Evolutionary conservation across 1,284 basidiomycete genomes (phyloP), one percentile per base, ranked within the genome.

Genomic region (Malassezia yamatoensis): DNA sequence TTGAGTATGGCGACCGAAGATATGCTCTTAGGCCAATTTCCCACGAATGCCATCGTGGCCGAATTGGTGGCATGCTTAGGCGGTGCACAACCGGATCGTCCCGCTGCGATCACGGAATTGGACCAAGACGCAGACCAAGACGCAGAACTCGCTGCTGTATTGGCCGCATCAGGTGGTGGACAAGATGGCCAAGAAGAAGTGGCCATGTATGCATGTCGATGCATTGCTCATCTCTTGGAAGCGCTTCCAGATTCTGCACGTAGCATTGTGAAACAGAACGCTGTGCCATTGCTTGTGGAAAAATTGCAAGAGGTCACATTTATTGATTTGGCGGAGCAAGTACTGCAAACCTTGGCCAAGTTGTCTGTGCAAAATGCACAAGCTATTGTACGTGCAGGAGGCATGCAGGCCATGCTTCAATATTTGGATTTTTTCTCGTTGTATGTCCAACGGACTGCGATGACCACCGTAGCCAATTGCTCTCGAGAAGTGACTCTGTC

Each of bases 1-100:
- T 83, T 98, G 53, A 88, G 88, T 61, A 91, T 98, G 77, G 90
- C 88, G 76, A 96, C 90, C 7, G 93, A 98, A 77, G 94, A 98
- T 75, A 96, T 90, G 0, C 80, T 99, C 40, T 87, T 88, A 13
- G 90, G 90, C 42, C 93, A 87, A 36, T 93, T 98, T 78, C 88
- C 88, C 62, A 85, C 90, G 29, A 89, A 93, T 67, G 82, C 85
- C 13, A 96, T 90, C 73, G 88, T 93, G 40, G 83, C 85, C 64
- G 94, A 96, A 76, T 82, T 98, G 43, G 85, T 99, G 61, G 84
- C 84, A 70, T 90, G 96, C 62, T 80, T 99, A 44, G 87, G 88
- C 32, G 94, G 94, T 1, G 79, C 83, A 16, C 65, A 67, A 51
- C 67, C 70, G 0, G 61, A 62, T 2, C 59, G 58, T n/a, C 47